phyloP scores from a whole-genome alignment of 75 land plant species.

The Ceratopteris richardii region DNA sequence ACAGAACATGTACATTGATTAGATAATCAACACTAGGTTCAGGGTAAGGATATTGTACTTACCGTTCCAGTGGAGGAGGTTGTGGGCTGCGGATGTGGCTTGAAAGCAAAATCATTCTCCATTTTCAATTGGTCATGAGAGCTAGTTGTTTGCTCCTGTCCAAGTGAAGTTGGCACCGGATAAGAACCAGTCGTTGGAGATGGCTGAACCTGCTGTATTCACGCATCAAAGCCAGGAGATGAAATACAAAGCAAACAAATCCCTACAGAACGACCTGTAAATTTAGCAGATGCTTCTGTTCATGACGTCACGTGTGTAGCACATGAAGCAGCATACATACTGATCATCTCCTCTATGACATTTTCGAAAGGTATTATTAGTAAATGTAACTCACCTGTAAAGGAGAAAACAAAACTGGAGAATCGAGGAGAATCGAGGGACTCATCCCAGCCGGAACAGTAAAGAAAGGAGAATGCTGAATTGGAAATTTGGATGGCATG shows the following conservation, averaged over 20 bases:
- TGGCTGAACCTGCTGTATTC: conserved; percentile 15
- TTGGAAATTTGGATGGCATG: conserved; percentile 24
- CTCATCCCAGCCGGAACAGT: conserved; percentile 28
- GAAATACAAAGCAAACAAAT: neutral
- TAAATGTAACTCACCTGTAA: conserved; percentile 23
- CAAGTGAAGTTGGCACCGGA: conserved; percentile 10
- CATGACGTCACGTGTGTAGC: too few relatives aligned
- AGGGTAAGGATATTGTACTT: too few relatives aligned
- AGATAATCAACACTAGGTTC: too few relatives aligned
- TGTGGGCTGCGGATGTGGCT: conserved; percentile 1
- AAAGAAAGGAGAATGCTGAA: conserved; percentile 9
- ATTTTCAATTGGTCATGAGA: conserved; percentile 5
- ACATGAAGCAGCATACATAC: too few relatives aligned
- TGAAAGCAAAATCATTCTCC: conserved; percentile 18
- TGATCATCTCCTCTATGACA: too few relatives aligned
- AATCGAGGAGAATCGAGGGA: conserved; percentile 26
- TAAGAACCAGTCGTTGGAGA: conserved; percentile 32
- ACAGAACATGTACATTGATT: too few relatives aligned
- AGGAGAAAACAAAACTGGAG: conserved; percentile 19
- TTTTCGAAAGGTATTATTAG: too few relatives aligned
- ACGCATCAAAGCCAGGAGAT: neutral
- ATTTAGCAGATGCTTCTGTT: too few relatives aligned
- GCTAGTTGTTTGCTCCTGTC: neutral
- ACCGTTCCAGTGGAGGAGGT: neutral
- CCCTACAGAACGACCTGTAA: neutral